Evolutionary conservation across 129 eudicot species (phyloP), one percentile per base, ranked within the genome.

Genomic region (Saussurea involucrata): DNA sequence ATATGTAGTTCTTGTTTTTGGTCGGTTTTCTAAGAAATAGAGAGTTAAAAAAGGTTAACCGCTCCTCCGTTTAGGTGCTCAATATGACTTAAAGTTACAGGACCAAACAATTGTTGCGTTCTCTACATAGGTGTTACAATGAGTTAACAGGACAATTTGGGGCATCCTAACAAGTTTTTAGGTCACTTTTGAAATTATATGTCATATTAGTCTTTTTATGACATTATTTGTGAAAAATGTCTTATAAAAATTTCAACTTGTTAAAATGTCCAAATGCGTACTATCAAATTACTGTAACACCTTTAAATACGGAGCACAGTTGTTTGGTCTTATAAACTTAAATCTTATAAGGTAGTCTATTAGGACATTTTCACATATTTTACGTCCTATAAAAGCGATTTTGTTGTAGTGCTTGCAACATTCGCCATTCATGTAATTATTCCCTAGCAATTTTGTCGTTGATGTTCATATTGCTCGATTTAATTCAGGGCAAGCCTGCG

Each of bases 401-500:
- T 49, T 49, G 1, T 15, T 15, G 2, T 49, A 49, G 21, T 49
- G 8, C 17, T 49, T 46, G 20, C 44, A 37, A 10, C 49, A 40
- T 17, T 18, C 9, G 24, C 2, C 5, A 4, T 11, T 0, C 5
- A 4, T 11, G 34, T 64, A 11, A 11, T 64, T 34, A 44, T 3
- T 44, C 5, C 18, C 55, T 13, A 1, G 6, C 1, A 24, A 21
- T 3, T 63, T 63, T 2, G 5, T 64, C 6, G 8, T 64, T 24
- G 34, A 64, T 64, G 18, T 64, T 15, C 24, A 34, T 2, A 55
- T 69, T 31, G 49, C n/a, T 63, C 28, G 31, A 17, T 67, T 71
- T 73, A 22, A n/a, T 79, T 57, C 87, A 92, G 97, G 79, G 81
- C 32, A 86, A 92, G 78, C 79, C 86, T 6, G 80, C 92, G 22